These are phyloP conservation scores for Achlya hypogyna DNA, from an alignment of 352 stramenopile genomes.

Conservation along the genomic window DNA sequence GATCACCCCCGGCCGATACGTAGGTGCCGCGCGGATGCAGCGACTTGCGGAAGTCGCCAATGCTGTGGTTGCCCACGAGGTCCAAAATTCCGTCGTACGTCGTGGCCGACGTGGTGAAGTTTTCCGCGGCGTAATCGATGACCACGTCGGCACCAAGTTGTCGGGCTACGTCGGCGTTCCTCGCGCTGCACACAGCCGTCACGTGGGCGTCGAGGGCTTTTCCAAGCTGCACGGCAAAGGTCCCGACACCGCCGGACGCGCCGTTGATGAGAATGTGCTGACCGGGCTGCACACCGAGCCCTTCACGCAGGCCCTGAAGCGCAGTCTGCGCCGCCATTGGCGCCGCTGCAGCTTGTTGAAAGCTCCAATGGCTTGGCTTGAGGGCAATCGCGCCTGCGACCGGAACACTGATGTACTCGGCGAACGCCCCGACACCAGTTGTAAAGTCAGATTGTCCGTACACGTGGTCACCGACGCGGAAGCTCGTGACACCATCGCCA, in stretches of 20 bases:
- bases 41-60: not conserved
- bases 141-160: slow-evolving; percentile 31
- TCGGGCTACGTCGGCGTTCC: slow-evolving; percentile 31
- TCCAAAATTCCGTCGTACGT: not conserved
- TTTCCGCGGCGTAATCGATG: slow-evolving; percentile 35
- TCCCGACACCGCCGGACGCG: slow-evolving; percentile 29
- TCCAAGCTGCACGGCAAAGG: slow-evolving; percentile 37
- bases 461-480: slow-evolving; percentile 29
- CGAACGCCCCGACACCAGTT: slow-evolving; percentile 23
- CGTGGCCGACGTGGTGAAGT: slow-evolving; percentile 15
- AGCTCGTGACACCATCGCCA: slow-evolving; percentile 24
- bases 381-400: slow-evolving; percentile 30
- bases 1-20: not conserved
- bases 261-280: slow-evolving; percentile 39
- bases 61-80: not conserved
- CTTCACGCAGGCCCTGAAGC: slow-evolving; percentile 29
- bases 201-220: slow-evolving; percentile 27
- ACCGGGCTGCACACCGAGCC: slow-evolving; percentile 33
- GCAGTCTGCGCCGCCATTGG: slow-evolving; percentile 30
- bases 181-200: slow-evolving; percentile 31
- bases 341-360: slow-evolving; percentile 32
- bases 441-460: slow-evolving; percentile 22
- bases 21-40: not conserved
- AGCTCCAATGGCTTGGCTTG: slow-evolving; percentile 36
- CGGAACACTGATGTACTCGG: slow-evolving; percentile 26